phyloP scores from a whole-genome alignment of 129 eudicot genomes.

The Helichrysum umbraculigerum region DNA sequence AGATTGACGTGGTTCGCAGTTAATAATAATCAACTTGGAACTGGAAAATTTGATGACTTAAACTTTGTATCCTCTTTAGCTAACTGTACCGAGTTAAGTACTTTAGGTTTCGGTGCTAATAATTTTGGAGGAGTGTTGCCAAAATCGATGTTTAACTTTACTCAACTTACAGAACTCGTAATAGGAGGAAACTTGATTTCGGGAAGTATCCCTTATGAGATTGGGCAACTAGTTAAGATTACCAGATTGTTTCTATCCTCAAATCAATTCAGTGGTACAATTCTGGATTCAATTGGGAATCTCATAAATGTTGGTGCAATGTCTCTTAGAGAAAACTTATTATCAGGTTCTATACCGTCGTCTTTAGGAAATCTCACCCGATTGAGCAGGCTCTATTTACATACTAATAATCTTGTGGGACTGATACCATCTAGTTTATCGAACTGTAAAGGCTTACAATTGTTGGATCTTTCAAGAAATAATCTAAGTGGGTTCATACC shows the following conservation, averaged over 20 bases:
- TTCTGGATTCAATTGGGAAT: conserved; percentile 7
- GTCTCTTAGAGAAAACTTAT: neutral
- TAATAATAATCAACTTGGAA: conserved; percentile 2
- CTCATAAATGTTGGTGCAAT: conserved; percentile 2
- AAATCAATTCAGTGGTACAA: neutral
- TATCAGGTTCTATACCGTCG: conserved; percentile 7
- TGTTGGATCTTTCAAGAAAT: neutral
- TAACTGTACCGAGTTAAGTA: neutral
- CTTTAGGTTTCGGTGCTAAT: conserved; percentile 4
- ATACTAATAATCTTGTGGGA: neutral
- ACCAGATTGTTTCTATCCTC: neutral
- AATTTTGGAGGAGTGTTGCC: conserved; percentile 11
- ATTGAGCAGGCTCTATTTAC: conserved; percentile 7
- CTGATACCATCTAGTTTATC: neutral
- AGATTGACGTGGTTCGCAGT: conserved; percentile 3
- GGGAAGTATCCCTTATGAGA: conserved; percentile 7
- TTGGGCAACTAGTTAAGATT: neutral
- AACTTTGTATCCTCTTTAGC: conserved; percentile 7
- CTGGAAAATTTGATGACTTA: neutral
- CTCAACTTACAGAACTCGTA: neutral
- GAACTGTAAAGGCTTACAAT: conserved; percentile 4
- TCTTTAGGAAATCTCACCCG: conserved; percentile 9
- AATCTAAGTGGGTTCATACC: conserved; percentile 6
- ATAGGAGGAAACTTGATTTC: conserved; percentile 11
- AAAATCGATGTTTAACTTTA: conserved; percentile 1